Evolutionary conservation across 768 basidiomycete genomes (phyloP), one percentile per base, ranked within the genome.

Genomic region (Naganishia randhawae): DNA sequence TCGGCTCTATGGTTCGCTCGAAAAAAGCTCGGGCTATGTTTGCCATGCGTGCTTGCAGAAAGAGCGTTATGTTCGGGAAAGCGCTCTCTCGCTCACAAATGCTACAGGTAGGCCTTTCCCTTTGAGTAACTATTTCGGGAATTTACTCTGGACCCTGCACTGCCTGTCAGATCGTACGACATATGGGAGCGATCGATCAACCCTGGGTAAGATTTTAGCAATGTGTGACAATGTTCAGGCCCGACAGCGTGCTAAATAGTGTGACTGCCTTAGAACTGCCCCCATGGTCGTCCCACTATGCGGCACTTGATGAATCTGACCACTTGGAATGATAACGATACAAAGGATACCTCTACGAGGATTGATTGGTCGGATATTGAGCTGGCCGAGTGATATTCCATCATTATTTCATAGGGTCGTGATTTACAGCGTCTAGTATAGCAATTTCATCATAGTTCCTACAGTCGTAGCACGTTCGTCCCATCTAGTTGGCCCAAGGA

Each of bases 21-120:
- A 89, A 89, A 17, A 98, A 98, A 78, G 92, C 90, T 17, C 85
- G 93, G 17, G 84, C 87, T 5, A 97, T 99, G 94, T 97, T 99
- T 76, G 96, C 96, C 0, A 90, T 88, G 85, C 85, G 94, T 39
- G 96, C 96, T 0, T 99, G 96, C 80, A 80, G 95, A 71, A 93
- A 90, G 82, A 97, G 93, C 78, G 88, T 96, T 48, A 99, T 98
- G 96, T 84, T 97, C 50, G 94, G 96, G 3, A 90, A 86, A 82
- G 83, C 92, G 13, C 82, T 98, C 69, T 92, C 84, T 41, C 82
- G 80, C 68, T 78, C 82, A 17, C 91, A 90, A 75, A 98, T 99
- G 95, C 85, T 75, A 0, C 74, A 76, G 71, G 83, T 61, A 42
- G 6, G 39, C 27, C 25, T 8, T 5, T 82, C 54, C n/a, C n/a